These are phyloP conservation scores for Xylariaceae sp. DNA, from an alignment of 2,329 filamentous ascomycete genomes.

Conservation along the genomic window DNA sequence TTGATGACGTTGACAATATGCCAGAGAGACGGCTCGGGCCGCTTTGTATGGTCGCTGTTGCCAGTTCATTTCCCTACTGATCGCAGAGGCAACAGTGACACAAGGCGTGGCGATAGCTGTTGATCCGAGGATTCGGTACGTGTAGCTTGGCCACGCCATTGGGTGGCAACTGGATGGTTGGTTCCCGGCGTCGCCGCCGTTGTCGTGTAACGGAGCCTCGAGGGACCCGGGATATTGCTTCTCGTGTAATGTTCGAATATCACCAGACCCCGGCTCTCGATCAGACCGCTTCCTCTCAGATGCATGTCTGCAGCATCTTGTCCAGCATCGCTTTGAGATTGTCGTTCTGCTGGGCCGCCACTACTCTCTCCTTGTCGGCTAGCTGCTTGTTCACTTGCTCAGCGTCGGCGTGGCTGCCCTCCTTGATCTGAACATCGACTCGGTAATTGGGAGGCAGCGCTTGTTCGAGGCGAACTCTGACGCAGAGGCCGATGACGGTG, in stretches of 20 bases:
- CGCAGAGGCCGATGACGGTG: constrained; percentile 90
- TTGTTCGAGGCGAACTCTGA: constrained; percentile 86
- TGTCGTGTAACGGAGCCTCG: not conserved
- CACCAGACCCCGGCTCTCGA: not conserved
- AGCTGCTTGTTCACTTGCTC: constrained; percentile 97
- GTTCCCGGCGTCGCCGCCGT: not conserved
- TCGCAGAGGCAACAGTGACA: constrained; percentile 1
- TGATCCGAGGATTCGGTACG: constrained; percentile 1
- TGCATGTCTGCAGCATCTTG: constrained; percentile 89
- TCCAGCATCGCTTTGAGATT: constrained; percentile 81
- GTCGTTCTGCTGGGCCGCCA: constrained; percentile 89
- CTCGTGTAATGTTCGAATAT: constrained; percentile 1
- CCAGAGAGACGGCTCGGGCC: too few relatives aligned
- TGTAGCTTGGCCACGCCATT: not conserved
- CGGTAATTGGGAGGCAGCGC: constrained; percentile 87
- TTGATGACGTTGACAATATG: too few relatives aligned
- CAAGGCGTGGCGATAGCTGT: not conserved
- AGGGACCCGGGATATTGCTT: not conserved
- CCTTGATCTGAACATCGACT: constrained; percentile 89
- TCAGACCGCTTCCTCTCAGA: constrained; percentile 38
- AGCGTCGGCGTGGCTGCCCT: constrained; percentile 90
- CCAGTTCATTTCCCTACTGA: not conserved
- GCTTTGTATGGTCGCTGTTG: not conserved
- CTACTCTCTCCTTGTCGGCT: constrained; percentile 92
- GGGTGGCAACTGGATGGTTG: not conserved